phyloP scores from a whole-genome alignment of 768 basidiomycete species.

The Lactarius hatsudake region DNA sequence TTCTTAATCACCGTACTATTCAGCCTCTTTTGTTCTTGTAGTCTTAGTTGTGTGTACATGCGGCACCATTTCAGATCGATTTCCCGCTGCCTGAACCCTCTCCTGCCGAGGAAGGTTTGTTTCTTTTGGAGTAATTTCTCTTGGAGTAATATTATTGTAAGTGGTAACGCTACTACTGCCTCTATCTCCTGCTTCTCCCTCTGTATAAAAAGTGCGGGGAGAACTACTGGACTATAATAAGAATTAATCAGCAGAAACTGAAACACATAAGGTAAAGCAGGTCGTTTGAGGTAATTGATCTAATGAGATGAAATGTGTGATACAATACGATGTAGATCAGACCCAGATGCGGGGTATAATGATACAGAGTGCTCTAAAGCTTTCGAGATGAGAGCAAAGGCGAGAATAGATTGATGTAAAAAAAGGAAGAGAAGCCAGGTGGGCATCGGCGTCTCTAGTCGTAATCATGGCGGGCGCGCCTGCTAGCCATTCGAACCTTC shows the following conservation, averaged over 20 bases:
- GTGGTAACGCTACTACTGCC: no score
- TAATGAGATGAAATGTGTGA: not conserved
- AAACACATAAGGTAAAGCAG: not conserved
- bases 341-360: not conserved
- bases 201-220: no score
- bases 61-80: no score
- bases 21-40: no score
- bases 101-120: no score
- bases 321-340: not conserved
- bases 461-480: constrained; percentile 26
- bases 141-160: no score
- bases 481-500: constrained; percentile 23
- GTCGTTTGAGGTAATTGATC: not conserved
- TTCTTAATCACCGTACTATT: no score
- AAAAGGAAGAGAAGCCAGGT: not conserved
- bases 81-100: no score
- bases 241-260: not conserved
- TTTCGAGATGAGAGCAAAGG: not conserved
- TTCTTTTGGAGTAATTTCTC: no score
- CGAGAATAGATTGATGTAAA: not conserved
- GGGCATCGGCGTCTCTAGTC: not conserved
- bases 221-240: not conserved
- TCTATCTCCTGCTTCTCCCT: no score
- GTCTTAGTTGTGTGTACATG: no score
- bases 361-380: not conserved